Evolutionary conservation across 1,139 yeast species (phyloP).

Genomic region (Pichia sp.): DNA sequence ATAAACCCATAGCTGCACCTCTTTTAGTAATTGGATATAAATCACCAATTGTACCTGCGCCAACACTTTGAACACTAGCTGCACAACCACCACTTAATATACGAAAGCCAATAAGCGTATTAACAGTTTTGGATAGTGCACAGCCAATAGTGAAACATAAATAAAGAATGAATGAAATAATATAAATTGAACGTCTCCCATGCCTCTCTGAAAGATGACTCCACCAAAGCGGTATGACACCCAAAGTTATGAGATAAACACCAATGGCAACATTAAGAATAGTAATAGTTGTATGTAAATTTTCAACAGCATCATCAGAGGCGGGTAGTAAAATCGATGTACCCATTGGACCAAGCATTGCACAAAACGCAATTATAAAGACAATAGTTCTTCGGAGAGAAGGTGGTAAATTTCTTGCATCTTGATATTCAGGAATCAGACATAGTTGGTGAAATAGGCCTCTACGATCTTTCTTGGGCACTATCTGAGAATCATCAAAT

Average conservation of each 20-base stretch:
- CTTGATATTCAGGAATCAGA: conserved; percentile 64
- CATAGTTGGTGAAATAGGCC: conserved; percentile 51
- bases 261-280: conserved; percentile 78
- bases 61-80: conserved; percentile 83
- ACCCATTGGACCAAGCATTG: conserved; percentile 88
- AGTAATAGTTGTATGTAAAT: conserved; percentile 50
- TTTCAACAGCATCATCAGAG: conserved; percentile 49
- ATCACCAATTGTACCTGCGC: conserved; percentile 85
- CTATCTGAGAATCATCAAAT: conserved; percentile 27
- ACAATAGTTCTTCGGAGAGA: conserved; percentile 49
- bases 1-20: conserved; percentile 77
- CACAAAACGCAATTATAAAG: conserved; percentile 63
- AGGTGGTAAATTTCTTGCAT: conserved; percentile 59
- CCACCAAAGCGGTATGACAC: conserved; percentile 89
- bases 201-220: conserved; percentile 67
- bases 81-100: conserved; percentile 74
- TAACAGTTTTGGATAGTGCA: conserved; percentile 57
- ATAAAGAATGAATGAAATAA: conserved; percentile 58
- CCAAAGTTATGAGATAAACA: conserved; percentile 64
- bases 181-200: conserved; percentile 71
- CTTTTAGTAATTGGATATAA: conserved; percentile 60
- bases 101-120: conserved; percentile 60
- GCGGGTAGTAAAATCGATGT: conserved; percentile 82
- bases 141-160: conserved; percentile 67
- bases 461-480: conserved; percentile 41